Evolutionary conservation across 2,329 filamentous ascomycete genomes (phyloP).

Genomic region (Monosporascus sp.): DNA sequence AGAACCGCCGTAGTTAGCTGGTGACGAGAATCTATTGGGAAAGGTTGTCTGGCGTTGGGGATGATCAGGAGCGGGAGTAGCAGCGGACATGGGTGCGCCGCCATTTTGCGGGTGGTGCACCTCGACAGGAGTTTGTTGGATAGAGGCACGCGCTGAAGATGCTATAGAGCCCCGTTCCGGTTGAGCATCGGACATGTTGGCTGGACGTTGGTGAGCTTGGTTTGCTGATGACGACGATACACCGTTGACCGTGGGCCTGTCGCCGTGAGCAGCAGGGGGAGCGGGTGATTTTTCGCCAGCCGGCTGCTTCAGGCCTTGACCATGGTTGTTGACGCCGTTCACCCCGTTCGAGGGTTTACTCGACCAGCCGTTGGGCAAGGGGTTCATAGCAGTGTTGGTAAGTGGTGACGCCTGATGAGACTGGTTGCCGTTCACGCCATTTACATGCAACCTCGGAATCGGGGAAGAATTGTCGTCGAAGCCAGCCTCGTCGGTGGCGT

Average conservation of each 20-base stretch:
- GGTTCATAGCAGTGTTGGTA: slow-evolving; percentile 51
- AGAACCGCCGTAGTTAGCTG: slow-evolving; percentile 47
- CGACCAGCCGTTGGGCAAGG: slow-evolving; percentile 52
- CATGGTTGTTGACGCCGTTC: slow-evolving; percentile 28
- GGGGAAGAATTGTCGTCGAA: slow-evolving; percentile 51
- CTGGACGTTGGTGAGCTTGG: slow-evolving; percentile 13
- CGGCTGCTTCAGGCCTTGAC: not conserved
- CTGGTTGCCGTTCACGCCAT: slow-evolving; percentile 26
- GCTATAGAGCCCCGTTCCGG: slow-evolving; percentile 28
- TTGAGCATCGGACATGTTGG: slow-evolving; percentile 26
- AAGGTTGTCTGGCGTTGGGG: slow-evolving; percentile 24
- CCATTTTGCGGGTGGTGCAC: slow-evolving; percentile 24
- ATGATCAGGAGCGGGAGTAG: slow-evolving; percentile 21
- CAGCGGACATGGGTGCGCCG: slow-evolving; percentile 17
- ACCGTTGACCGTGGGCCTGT: slow-evolving; percentile 9
- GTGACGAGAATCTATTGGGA: slow-evolving; percentile 60
- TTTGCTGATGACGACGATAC: not conserved
- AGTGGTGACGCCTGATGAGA: slow-evolving; percentile 12
- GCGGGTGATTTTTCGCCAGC: not conserved
- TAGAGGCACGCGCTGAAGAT: slow-evolving; percentile 25
- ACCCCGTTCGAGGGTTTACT: slow-evolving; percentile 28
- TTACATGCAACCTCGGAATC: slow-evolving; percentile 38
- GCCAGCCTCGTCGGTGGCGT: slow-evolving; percentile 38
- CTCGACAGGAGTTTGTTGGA: slow-evolving; percentile 28
- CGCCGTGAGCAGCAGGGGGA: not conserved